Evolutionary conservation across 768 basidiomycete species (phyloP).

Genomic region (Kwoniella sp.): DNA sequence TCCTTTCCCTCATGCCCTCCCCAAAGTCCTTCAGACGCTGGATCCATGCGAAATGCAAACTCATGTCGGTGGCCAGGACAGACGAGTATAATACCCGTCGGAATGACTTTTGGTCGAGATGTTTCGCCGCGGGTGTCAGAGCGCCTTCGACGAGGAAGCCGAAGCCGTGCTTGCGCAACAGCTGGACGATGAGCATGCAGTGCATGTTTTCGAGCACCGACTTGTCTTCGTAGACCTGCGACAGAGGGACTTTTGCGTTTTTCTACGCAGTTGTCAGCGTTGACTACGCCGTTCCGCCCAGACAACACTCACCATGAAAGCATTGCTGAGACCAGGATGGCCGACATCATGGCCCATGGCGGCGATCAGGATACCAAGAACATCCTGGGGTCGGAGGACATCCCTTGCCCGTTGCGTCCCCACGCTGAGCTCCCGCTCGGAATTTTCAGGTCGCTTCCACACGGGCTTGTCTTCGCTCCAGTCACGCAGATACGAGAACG

Average conservation of each 20-base stretch:
- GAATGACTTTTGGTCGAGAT: slow-evolving; percentile 53
- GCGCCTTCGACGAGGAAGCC: slow-evolving; percentile 52
- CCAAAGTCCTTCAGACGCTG: slow-evolving; percentile 56
- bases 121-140: slow-evolving; percentile 1
- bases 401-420: slow-evolving; percentile 43
- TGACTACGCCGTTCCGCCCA: not conserved
- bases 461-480: slow-evolving; percentile 46
- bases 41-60: slow-evolving; percentile 82
- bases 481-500: slow-evolving; percentile 62
- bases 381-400: slow-evolving; percentile 59
- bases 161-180: slow-evolving; percentile 75
- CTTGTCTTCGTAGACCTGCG: slow-evolving; percentile 78
- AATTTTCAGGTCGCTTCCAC: slow-evolving; percentile 35
- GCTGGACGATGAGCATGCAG: slow-evolving; percentile 69
- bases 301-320: slow-evolving; percentile 74
- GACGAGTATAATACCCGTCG: slow-evolving; percentile 73
- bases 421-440: slow-evolving; percentile 11
- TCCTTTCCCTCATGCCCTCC: slow-evolving; percentile 47
- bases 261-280: slow-evolving; percentile 65
- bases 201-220: slow-evolving; percentile 90
- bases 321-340: slow-evolving; percentile 89
- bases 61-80: slow-evolving; percentile 92
- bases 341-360: slow-evolving; percentile 98
- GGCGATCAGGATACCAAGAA: slow-evolving; percentile 79
- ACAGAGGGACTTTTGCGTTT: slow-evolving; percentile 86